phyloP scores from a whole-genome alignment of 441 rosid genomes.

The Bruguiera hainesii region DNA sequence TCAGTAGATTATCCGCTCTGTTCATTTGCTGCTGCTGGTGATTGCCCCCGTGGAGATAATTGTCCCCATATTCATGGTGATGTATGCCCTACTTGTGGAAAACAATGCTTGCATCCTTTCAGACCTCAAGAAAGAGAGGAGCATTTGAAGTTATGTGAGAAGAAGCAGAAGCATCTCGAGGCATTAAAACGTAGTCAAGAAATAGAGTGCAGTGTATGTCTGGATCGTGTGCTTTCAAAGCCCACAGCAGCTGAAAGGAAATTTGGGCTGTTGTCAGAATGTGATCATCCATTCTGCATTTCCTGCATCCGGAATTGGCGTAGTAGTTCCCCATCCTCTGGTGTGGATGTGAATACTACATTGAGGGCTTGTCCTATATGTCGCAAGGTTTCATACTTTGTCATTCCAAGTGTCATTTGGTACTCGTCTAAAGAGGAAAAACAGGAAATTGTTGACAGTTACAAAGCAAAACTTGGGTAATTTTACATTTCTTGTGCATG shows the following conservation, averaged over 20 bases:
- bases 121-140: constrained; percentile 80
- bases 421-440: constrained; percentile 80
- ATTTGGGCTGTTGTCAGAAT: constrained; percentile 90
- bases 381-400: constrained; percentile 86
- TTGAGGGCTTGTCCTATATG: constrained; percentile 91
- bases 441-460: constrained; percentile 68
- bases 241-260: constrained; percentile 82
- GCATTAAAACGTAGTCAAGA: constrained; percentile 56
- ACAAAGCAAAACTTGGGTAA: constrained; percentile 88
- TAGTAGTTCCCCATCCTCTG: constrained; percentile 78
- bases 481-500: neutral
- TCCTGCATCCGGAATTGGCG: constrained; percentile 98
- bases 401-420: constrained; percentile 90
- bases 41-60: constrained; percentile 73
- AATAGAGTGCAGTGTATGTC: constrained; percentile 64
- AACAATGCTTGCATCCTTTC: constrained; percentile 87
- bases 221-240: constrained; percentile 87
- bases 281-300: constrained; percentile 98
- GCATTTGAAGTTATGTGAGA: constrained; percentile 65
- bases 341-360: constrained; percentile 83
- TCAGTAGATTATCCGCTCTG: constrained; percentile 66
- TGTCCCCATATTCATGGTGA: constrained; percentile 95
- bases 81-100: constrained; percentile 77
- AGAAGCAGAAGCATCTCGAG: constrained; percentile 64
- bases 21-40: constrained; percentile 84